Evolutionary conservation across 306 rosid species (phyloP).

Genomic region (Luffa aegyptiaca): DNA sequence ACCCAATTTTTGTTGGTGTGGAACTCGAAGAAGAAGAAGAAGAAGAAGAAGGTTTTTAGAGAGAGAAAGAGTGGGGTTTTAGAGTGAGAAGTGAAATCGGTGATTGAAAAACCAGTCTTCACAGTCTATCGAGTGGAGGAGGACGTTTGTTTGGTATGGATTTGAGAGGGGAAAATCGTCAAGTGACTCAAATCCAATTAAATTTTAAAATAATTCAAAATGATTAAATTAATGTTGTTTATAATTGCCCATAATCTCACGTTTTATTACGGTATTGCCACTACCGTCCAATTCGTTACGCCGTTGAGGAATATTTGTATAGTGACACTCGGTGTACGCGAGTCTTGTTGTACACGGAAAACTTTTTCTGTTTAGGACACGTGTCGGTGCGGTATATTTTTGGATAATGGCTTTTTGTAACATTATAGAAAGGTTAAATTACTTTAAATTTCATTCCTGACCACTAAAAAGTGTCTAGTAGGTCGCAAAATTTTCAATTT

Average conservation of each 20-base stretch:
- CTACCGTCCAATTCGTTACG: not conserved
- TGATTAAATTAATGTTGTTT: not conserved
- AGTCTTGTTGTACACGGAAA: not conserved
- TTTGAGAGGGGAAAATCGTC: not conserved
- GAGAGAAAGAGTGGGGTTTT: not conserved
- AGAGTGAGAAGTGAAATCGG: not conserved
- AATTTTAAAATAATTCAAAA: not conserved
- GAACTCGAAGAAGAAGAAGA: not conserved
- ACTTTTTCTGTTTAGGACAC: not conserved
- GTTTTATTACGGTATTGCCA: not conserved
- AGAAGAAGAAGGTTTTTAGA: not conserved
- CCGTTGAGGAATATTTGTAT: conserved; percentile 4
- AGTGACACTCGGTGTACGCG: not conserved
- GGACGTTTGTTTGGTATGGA: conserved; percentile 17
- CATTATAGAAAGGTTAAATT: too few relatives aligned
- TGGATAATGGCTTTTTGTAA: not conserved
- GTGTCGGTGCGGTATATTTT: not conserved
- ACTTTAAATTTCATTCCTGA: too few relatives aligned
- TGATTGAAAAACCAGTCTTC: not conserved
- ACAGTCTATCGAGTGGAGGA: conserved; percentile 10
- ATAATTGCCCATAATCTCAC: not conserved
- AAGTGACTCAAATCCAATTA: not conserved
- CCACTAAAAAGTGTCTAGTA: too few relatives aligned
- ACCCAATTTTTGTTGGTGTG: not conserved
- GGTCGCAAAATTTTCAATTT: too few relatives aligned